Conservation (phyloP, 2,329 filamentous ascomycete genomes). For the Ophiostoma australiae region DNA sequence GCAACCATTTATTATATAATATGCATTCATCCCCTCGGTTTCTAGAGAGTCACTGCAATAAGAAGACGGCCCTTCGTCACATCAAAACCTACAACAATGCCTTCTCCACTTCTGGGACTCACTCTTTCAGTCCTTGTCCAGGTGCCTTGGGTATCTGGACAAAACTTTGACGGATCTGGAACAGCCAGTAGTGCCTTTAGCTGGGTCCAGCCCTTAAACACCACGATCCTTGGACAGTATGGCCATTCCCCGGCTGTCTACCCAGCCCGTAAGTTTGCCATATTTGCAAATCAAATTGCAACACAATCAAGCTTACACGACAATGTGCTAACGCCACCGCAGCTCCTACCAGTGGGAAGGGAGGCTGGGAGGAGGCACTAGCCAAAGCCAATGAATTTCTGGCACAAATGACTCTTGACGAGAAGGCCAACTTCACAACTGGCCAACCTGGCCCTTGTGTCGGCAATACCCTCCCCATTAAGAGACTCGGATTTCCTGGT, state of each 20-base stretch:
- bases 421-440: conserved; percentile 74
- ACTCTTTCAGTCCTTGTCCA: conserved; percentile 8
- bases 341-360: background rate
- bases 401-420: conserved; percentile 60
- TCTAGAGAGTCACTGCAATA: background rate
- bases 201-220: conserved; percentile 1
- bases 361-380: conserved; percentile 6
- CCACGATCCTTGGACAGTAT: conserved; percentile 10
- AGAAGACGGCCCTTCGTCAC: background rate
- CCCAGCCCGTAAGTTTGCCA: background rate
- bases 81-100: background rate
- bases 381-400: conserved; percentile 59
- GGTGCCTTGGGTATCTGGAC: background rate
- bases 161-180: conserved; percentile 12
- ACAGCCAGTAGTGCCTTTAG: background rate
- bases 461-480: conserved; percentile 43
- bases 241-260: conserved; percentile 6
- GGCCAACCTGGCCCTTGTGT: conserved; percentile 41
- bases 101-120: conserved; percentile 14
- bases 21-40: background rate
- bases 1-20: background rate
- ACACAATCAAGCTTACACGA: background rate
- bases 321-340: background rate
- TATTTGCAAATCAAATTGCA: background rate
- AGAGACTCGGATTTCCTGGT: conserved; percentile 51